Evolutionary conservation across 2,329 filamentous ascomycete species (phyloP).

Genomic region (Claviceps sp.): DNA sequence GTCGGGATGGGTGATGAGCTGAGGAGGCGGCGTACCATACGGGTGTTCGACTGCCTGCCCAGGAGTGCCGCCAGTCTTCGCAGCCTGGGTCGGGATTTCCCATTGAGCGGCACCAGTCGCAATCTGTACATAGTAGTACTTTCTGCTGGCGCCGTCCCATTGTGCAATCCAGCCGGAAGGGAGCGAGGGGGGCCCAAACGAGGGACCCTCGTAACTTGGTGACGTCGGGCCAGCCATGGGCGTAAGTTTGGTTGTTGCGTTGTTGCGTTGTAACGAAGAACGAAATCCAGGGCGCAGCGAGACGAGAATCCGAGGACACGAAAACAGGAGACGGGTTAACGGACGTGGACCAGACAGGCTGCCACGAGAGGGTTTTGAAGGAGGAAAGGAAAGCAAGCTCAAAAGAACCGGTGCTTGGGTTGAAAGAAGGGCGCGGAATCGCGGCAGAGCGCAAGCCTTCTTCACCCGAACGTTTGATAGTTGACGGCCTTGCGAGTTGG

Average conservation of each 20-base stretch:
- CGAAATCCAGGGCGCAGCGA: neutral
- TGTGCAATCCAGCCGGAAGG: slow-evolving; percentile 57
- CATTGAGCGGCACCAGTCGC: slow-evolving; percentile 60
- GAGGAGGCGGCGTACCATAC: slow-evolving; percentile 42
- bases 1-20: slow-evolving; percentile 49
- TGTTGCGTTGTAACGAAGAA: neutral
- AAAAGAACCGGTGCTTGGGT: neutral
- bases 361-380: too few species aligned
- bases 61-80: slow-evolving; percentile 47
- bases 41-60: slow-evolving; percentile 44
- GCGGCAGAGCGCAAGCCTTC: slow-evolving; percentile 1
- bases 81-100: slow-evolving; percentile 55
- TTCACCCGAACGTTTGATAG: neutral
- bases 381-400: too few species aligned
- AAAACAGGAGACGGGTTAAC: too few species aligned
- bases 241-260: slow-evolving; percentile 3
- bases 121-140: slow-evolving; percentile 61
- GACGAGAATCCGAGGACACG: neutral
- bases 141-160: slow-evolving; percentile 50
- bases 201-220: slow-evolving; percentile 44
- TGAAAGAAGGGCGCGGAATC: neutral
- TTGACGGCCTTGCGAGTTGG: too few species aligned
- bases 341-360: too few species aligned
- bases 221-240: slow-evolving; percentile 44
- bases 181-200: slow-evolving; percentile 45